Base-by-base conservation (phyloP, 306 rosid genomes). In the Medicago lupulina region DNA sequence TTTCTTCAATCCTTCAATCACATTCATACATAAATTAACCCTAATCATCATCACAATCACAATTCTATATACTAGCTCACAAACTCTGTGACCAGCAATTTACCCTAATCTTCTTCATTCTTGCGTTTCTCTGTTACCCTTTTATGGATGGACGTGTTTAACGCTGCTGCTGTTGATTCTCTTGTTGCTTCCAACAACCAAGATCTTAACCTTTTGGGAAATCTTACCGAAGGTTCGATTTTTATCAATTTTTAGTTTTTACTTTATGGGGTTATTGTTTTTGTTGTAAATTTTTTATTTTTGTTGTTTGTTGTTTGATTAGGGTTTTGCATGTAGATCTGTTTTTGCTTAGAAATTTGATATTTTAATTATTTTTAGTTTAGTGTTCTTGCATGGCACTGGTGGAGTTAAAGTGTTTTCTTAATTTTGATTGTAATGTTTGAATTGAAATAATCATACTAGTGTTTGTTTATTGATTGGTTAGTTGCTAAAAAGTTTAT, bases 141-240 rank as follows among this genome's bases (percentile, higher is more conserved):
- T 59, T 69, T 18, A 89, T 91, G 97, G 92, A 93, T 79, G 89
- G 90, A 89, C 72, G 88, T 83, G 80, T 84, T 83, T 72, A 23
- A 1, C 12, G 87, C 81, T 79, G 81, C 79, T 77, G 86, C 86
- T 82, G 83, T 63, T 79, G 71, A 86, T 67, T 28, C 87, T 82
- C 85, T 81, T 53, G 85, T 74, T 70, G 83, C 86, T 78, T 79
- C 96, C 76, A 80, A 69, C 67, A 71, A 83, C 51, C 72, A 68
- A 73, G 89, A 86, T 85, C 89, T 80, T 76, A 63, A 76, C 60
- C 93, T 81, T 46, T 74, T 82, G 36, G 86, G 79, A 74, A 79
- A 57, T 40, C 78, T 59, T 85, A 72, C 93, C 15, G 15, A 86
- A 81, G 91, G 98, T 89, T 80, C 25, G 73, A 39, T 82, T 73